Base-by-base conservation (phyloP, 345 rosid species). In the Hypericum perforatum region DNA sequence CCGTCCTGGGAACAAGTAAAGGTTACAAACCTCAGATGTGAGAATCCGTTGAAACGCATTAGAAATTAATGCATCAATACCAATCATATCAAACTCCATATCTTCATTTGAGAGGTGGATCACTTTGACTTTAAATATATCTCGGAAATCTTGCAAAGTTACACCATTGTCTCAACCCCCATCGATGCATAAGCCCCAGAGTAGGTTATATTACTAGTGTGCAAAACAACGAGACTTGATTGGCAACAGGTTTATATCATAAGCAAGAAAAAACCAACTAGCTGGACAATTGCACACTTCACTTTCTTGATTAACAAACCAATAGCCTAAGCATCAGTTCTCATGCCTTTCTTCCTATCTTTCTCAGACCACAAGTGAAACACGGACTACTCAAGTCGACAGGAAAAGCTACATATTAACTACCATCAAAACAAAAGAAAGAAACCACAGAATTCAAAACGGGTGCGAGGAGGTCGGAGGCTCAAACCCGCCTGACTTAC, bases 31-130 rank as follows among this genome's bases (percentile, higher is more conserved):
- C 94, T 92, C 98, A 44, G 98, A 70, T 66, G 85, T 54, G 48
- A 92, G 95, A 39, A 92, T 82, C 74, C 98, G 82, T 59, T 96
- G 74, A 52, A 92, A 85, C 8, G 96, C 84, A 67, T 92, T 92
- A 43, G 96, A 96, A 49, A 92, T 61, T 7, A 94, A 66, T 43
- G 94, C 76, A 78, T 80, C 75, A 46, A 88, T 77, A 65, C 98
- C 96, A 3, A 83, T 73, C 86, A 92, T 73, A 63, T 90, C 98
- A 54, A 92, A 85, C 67, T 77, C 94, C 70, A 92, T 73, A 29
- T 79, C 94, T 6, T 82, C 79, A 54, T 72, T 52, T 6, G 77
- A 62, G 7, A 73, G 65, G 36, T 62, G 58, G 52, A 62, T 70
- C 45, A 85, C 82, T 46, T 85, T 71, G 4, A 81, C 79, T 78